Percentiles rank a stretch among this genome's conserved stretches.
These are phyloP conservation scores for Dunaliella primolecta DNA, from an alignment of 139 green algal species.

Conservation along the genomic window DNA sequence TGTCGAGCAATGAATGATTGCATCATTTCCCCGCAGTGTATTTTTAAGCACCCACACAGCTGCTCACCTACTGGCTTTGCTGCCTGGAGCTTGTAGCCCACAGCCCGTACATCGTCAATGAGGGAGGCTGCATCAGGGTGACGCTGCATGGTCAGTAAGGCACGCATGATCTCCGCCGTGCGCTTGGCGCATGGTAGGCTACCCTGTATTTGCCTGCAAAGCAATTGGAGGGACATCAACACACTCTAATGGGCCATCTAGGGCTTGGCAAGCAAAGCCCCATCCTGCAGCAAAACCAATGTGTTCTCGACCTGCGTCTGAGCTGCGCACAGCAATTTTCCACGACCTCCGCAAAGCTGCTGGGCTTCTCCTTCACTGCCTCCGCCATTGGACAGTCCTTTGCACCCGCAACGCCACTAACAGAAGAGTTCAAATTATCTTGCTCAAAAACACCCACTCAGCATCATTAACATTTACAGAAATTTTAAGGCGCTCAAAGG, in stretches of 20 bases:
- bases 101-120: constrained; percentile 67
- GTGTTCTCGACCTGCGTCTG: constrained; percentile 41
- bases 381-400: too few species aligned
- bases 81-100: constrained; percentile 67
- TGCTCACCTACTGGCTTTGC: constrained; percentile 72
- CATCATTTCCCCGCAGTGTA: too few species aligned
- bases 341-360: constrained; percentile 32
- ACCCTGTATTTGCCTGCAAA: constrained; percentile 57
- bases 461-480: too few species aligned
- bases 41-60: too few species aligned
- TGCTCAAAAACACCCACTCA: too few species aligned
- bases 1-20: too few species aligned
- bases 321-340: constrained; percentile 70
- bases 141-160: constrained; percentile 62
- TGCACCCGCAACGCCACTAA: too few species aligned
- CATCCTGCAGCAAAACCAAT: too few species aligned
- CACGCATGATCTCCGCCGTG: constrained; percentile 75
- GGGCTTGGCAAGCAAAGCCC: too few species aligned
- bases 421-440: too few species aligned
- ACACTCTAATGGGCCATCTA: not conserved
- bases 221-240: not conserved
- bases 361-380: not conserved
- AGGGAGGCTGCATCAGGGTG: constrained; percentile 54
- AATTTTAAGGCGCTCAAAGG: too few species aligned
- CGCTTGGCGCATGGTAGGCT: constrained; percentile 64